These are phyloP conservation scores for Raphanus sativus DNA, from an alignment of 345 rosid species.

Conservation along the genomic window DNA sequence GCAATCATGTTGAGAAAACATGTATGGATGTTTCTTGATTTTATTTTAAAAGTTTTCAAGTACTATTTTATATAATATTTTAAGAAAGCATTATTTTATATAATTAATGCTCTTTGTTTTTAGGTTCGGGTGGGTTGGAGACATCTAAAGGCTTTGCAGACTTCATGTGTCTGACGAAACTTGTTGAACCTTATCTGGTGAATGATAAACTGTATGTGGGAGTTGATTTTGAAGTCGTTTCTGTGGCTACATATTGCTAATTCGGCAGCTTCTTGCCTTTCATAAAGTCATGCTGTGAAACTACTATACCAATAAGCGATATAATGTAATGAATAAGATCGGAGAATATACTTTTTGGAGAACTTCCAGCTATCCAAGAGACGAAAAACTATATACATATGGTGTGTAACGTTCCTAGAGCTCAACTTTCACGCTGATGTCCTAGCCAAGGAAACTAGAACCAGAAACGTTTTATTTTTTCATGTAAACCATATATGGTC, in stretches of 20 bases:
- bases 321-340: neutral
- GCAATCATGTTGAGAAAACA: constrained; percentile 18
- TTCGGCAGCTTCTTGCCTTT: neutral
- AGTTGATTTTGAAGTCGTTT: neutral
- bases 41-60: neutral
- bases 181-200: constrained; percentile 29
- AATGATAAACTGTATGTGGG: constrained; percentile 9
- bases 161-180: constrained; percentile 24
- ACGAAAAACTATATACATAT: neutral
- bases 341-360: neutral
- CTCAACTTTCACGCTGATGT: neutral
- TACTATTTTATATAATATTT: neutral
- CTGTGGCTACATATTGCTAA: constrained; percentile 2
- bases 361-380: no score
- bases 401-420: neutral
- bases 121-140: neutral
- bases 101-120: neutral
- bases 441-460: neutral
- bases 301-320: neutral
- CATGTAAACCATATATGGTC: neutral
- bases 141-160: neutral
- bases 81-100: neutral
- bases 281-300: neutral
- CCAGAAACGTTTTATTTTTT: neutral
- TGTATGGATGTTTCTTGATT: neutral